Evolutionary conservation across 306 rosid species (phyloP).

Genomic region (Rubus idaeus): DNA sequence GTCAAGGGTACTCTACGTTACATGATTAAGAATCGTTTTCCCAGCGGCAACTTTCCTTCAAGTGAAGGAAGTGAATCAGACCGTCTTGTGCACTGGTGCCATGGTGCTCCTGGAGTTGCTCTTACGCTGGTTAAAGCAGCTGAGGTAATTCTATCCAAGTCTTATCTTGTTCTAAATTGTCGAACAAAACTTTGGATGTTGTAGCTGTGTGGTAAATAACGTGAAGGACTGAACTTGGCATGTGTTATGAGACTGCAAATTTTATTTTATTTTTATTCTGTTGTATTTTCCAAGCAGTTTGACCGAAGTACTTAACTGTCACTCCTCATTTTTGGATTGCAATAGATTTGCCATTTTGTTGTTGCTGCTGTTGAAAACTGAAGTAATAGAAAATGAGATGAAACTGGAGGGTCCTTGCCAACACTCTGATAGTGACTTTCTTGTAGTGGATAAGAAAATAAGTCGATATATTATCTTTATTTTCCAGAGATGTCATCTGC

Average conservation of each 20-base stretch:
- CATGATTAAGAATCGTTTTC: constrained; percentile 65
- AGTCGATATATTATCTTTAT: background rate
- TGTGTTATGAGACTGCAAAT: background rate
- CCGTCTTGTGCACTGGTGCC: constrained; percentile 90
- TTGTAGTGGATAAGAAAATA: background rate
- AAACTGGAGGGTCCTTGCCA: background rate
- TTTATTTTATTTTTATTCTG: background rate
- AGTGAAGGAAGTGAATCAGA: constrained; percentile 82
- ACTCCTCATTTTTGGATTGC: background rate
- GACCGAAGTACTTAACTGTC: background rate
- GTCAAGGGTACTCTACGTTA: constrained; percentile 66
- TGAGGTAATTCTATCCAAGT: constrained; percentile 46
- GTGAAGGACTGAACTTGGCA: background rate
- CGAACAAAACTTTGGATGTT: constrained; percentile 4
- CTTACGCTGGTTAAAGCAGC: constrained; percentile 76
- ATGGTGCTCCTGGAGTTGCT: constrained; percentile 86
- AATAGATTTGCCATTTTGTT: background rate
- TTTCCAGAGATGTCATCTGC: background rate
- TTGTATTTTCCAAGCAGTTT: background rate
- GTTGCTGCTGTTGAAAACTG: background rate
- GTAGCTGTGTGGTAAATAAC: background rate
- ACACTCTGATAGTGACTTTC: background rate
- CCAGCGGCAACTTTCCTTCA: constrained; percentile 78
- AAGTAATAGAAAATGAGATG: background rate
- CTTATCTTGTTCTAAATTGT: background rate